Conservation (phyloP, 805 yeast species). For the Grigorovia jiainica region DNA sequence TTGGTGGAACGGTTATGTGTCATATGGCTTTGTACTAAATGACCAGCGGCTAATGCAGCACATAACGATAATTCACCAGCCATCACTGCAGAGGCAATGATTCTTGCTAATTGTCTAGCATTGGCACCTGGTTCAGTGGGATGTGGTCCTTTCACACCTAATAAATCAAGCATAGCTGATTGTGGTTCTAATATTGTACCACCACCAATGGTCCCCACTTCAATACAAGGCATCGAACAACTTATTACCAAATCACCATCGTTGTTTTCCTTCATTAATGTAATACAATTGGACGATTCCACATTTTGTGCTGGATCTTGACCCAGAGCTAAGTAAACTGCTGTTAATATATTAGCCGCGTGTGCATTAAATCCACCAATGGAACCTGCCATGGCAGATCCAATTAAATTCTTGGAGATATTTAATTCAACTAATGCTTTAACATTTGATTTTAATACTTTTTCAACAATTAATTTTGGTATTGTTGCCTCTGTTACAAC, state of each 20-base stretch:
- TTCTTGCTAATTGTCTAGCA: conserved; percentile 85
- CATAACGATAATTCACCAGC: conserved; percentile 94
- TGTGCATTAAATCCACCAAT: conserved; percentile 98
- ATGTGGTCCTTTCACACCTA: conserved; percentile 95
- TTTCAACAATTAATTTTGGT: conserved; percentile 70
- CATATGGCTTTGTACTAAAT: conserved; percentile 96
- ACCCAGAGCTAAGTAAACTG: conserved; percentile 89
- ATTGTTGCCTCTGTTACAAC: conserved; percentile 93
- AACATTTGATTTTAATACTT: conserved; percentile 85
- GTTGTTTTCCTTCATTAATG: conserved; percentile 74
- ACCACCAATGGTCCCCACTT: conserved; percentile 98
- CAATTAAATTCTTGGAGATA: conserved; percentile 80
- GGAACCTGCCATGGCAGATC: conserved; percentile 97
- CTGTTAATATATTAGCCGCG: conserved; percentile 94
- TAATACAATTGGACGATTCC: conserved; percentile 94
- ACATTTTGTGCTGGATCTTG: conserved; percentile 99
- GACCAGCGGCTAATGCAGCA: conserved; percentile 97
- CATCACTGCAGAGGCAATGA: conserved; percentile 89
- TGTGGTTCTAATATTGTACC: conserved; percentile 98
- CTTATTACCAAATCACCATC: conserved; percentile 80
- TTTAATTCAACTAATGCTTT: conserved; percentile 87
- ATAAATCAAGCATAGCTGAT: conserved; percentile 86
- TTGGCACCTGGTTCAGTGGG: conserved; percentile 89
- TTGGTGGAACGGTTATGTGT: conserved; percentile 66
- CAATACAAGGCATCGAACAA: conserved; percentile 98